Evolutionary conservation across 108 stramenopile species (phyloP).

Genomic region (Schizochytrium sp.): DNA sequence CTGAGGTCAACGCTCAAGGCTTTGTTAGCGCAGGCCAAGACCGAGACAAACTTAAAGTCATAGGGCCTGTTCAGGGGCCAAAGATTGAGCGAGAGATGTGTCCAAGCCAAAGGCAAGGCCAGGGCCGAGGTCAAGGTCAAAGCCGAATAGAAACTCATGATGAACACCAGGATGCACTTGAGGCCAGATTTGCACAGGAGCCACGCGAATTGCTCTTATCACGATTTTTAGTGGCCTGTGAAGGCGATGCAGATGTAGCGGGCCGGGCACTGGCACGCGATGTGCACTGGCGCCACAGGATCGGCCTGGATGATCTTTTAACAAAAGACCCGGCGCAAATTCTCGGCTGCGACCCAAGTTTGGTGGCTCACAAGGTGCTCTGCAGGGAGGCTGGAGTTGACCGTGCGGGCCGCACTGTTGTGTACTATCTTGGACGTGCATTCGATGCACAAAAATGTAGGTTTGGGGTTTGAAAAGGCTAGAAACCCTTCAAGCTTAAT

Average conservation of each 20-base stretch:
- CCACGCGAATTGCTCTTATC: neutral
- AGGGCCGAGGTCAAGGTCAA: too few relatives aligned
- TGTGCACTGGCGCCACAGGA: neutral
- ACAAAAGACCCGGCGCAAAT: neutral
- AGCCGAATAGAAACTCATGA: too few relatives aligned
- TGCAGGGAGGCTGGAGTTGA: constrained; percentile 4
- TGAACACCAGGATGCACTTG: neutral
- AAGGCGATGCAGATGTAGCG: neutral
- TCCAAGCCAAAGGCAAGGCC: too few relatives aligned
- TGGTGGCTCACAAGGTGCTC: neutral
- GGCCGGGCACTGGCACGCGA: neutral
- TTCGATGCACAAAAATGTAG: neutral
- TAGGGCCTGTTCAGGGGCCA: too few relatives aligned
- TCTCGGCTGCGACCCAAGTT: neutral
- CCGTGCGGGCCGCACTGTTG: neutral
- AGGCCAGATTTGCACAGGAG: neutral
- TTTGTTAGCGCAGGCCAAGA: too few relatives aligned
- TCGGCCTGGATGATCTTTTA: neutral
- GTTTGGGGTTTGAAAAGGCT: neutral
- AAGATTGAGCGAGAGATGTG: too few relatives aligned
- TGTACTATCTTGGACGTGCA: neutral
- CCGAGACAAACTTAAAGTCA: too few relatives aligned
- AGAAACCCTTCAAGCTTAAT: neutral
- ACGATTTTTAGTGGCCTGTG: neutral
- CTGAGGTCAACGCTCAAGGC: too few relatives aligned